phyloP scores from a whole-genome alignment of 345 rosid species.

The Gossypium arboreum region DNA sequence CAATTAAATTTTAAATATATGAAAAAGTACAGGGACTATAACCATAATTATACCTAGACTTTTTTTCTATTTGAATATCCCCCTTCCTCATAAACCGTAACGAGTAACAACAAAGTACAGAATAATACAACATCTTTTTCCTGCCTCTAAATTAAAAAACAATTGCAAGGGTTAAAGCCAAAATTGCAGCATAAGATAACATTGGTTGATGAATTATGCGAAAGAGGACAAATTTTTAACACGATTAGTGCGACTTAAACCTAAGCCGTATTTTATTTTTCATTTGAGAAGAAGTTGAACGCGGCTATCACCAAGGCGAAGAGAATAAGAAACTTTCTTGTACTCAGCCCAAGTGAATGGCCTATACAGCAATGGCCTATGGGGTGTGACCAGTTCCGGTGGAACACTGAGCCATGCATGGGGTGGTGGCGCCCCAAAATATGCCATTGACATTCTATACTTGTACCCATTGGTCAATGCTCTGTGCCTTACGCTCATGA shows the following conservation, averaged over 20 bases:
- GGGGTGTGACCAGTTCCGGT: slow-evolving; percentile 33
- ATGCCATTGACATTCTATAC: slow-evolving; percentile 68
- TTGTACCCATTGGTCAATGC: slow-evolving; percentile 39
- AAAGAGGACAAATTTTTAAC: too few relatives aligned
- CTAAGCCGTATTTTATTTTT: background rate
- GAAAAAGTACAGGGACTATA: too few relatives aligned
- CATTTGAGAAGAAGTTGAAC: slow-evolving; percentile 48
- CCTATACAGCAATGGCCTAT: slow-evolving; percentile 39
- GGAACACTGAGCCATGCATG: slow-evolving; percentile 39
- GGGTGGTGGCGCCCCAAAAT: slow-evolving; percentile 71
- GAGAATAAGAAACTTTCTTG: slow-evolving; percentile 56
- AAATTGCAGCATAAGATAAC: too few relatives aligned
- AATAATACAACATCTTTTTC: too few relatives aligned
- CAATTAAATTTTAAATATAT: too few relatives aligned
- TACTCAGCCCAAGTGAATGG: slow-evolving; percentile 86
- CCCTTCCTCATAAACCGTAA: too few relatives aligned
- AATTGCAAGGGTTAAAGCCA: too few relatives aligned
- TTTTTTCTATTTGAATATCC: too few relatives aligned
- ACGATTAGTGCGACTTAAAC: rapidly evolving
- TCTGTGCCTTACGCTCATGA: slow-evolving; percentile 81
- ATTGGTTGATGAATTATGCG: too few relatives aligned
- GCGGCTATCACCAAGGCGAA: slow-evolving; percentile 67
- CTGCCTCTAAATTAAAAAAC: too few relatives aligned
- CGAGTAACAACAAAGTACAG: too few relatives aligned
- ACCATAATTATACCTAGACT: too few relatives aligned